Conservation (phyloP, 495 filamentous ascomycete genomes). For the Penicillium goetzii region DNA sequence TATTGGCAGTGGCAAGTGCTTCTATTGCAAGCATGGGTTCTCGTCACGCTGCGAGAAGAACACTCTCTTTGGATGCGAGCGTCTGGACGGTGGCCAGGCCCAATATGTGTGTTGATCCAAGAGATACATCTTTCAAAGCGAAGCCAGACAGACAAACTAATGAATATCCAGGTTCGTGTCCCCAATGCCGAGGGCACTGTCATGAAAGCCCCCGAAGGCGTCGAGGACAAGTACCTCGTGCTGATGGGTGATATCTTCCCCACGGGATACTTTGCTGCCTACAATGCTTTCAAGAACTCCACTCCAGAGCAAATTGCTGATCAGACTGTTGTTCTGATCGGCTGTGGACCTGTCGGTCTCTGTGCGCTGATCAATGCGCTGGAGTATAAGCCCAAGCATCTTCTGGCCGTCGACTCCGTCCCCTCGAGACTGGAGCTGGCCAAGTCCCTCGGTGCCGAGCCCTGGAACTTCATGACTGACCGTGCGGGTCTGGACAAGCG, state of each 20-base stretch:
- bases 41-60: constrained; percentile 82
- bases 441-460: constrained; percentile 77
- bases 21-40: constrained; percentile 83
- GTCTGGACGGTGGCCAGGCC: constrained; percentile 85
- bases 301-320: constrained; percentile 64
- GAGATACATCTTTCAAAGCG: not conserved
- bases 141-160: not conserved
- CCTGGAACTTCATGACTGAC: constrained; percentile 78
- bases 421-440: constrained; percentile 78
- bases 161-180: constrained; percentile 61
- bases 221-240: constrained; percentile 78
- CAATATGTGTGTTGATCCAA: constrained; percentile 62
- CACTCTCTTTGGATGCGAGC: constrained; percentile 72
- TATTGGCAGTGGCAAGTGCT: constrained; percentile 69
- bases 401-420: constrained; percentile 87
- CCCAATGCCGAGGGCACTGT: constrained; percentile 84
- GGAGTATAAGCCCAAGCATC: constrained; percentile 76
- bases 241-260: constrained; percentile 59
- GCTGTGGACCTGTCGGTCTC: constrained; percentile 87
- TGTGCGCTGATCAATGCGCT: constrained; percentile 85
- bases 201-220: constrained; percentile 72
- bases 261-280: constrained; percentile 89
- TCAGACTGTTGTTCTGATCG: constrained; percentile 78
- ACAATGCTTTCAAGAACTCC: constrained; percentile 75
- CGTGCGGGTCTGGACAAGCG: constrained; percentile 67